These are phyloP conservation scores for Aspergillus sclerotiicarbonarius DNA, from an alignment of 495 filamentous ascomycete genomes.

Conservation along the genomic window DNA sequence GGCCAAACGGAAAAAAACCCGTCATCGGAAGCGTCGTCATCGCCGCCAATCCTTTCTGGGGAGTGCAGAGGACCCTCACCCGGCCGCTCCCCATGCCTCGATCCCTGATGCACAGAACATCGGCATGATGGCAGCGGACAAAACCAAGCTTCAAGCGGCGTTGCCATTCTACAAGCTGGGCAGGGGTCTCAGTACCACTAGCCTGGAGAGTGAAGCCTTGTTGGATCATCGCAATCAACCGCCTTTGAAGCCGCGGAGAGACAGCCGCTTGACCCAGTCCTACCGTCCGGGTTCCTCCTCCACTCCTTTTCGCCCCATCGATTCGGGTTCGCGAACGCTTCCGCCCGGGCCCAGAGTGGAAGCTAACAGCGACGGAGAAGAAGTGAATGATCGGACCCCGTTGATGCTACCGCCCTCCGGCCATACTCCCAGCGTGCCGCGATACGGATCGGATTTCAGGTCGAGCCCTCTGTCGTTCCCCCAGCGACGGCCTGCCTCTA, in stretches of 20 bases:
- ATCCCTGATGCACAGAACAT: slow-evolving; percentile 23
- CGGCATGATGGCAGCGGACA: slow-evolving; percentile 30
- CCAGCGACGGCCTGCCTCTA: slow-evolving; percentile 27
- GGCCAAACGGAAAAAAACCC: slow-evolving; percentile 40
- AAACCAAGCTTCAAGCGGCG: slow-evolving; percentile 27
- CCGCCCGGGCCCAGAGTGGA: slow-evolving; percentile 27
- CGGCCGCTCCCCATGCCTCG: slow-evolving; percentile 18
- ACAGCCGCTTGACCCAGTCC: slow-evolving; percentile 50
- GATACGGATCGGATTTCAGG: slow-evolving; percentile 42
- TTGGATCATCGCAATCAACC: slow-evolving; percentile 78
- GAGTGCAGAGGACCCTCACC: slow-evolving; percentile 27
- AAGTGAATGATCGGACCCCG: slow-evolving; percentile 40
- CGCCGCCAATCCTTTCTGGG: slow-evolving; percentile 40
- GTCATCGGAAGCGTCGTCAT: slow-evolving; percentile 41
- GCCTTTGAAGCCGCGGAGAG: slow-evolving; percentile 65
- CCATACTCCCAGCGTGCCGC: slow-evolving; percentile 21
- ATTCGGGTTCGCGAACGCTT: slow-evolving; percentile 31
- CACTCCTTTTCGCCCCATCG: slow-evolving; percentile 23
- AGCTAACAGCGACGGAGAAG: slow-evolving; percentile 54
- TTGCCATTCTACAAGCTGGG: slow-evolving; percentile 58
- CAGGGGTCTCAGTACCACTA: slow-evolving; percentile 69
- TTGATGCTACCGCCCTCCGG: slow-evolving; percentile 33
- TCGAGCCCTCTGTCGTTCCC: slow-evolving; percentile 29
- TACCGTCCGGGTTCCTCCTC: slow-evolving; percentile 44
- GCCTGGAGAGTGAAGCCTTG: slow-evolving; percentile 75